phyloP scores from a whole-genome alignment of 768 basidiomycete genomes.

The Pleurotus eryngii region DNA sequence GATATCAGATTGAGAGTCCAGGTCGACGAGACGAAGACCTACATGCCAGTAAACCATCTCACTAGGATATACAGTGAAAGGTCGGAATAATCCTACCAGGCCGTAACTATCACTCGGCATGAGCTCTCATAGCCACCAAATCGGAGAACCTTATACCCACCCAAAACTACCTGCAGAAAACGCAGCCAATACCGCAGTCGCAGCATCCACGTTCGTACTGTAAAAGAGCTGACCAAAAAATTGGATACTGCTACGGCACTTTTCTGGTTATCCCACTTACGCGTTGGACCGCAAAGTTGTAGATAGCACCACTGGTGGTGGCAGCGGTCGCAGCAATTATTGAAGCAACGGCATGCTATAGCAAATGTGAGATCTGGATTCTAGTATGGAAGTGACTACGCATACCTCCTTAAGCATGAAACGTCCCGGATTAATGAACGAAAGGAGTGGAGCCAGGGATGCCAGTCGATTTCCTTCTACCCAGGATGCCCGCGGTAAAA shows the following conservation, averaged over 20 bases:
- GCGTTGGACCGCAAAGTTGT: conserved; percentile 59
- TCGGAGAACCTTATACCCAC: conserved; percentile 22
- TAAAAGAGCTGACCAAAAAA: conserved; percentile 47
- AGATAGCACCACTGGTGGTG: conserved; percentile 47
- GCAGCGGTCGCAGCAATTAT: conserved; percentile 57
- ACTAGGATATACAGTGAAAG: conserved; percentile 55
- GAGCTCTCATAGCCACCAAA: not conserved
- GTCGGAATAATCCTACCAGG: conserved; percentile 55
- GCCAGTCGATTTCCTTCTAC: conserved; percentile 43
- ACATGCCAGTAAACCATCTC: conserved; percentile 64
- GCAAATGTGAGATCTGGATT: not conserved
- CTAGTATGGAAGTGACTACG: not conserved
- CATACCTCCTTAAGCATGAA: conserved; percentile 58
- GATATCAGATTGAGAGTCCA: not conserved
- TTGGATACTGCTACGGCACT: too few species aligned
- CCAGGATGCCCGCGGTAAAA: conserved; percentile 34
- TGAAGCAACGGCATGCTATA: conserved; percentile 55
- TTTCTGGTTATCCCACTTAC: conserved; percentile 23
- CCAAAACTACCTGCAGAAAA: conserved; percentile 66
- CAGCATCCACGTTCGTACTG: conserved; percentile 48
- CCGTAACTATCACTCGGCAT: conserved; percentile 40
- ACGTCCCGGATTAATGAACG: conserved; percentile 55
- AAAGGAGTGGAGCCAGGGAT: conserved; percentile 36
- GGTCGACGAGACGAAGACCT: conserved; percentile 14
- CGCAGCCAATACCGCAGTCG: conserved; percentile 55